phyloP scores from a whole-genome alignment of 2,329 filamentous ascomycete species.

The Endoconidiophora polonica region DNA sequence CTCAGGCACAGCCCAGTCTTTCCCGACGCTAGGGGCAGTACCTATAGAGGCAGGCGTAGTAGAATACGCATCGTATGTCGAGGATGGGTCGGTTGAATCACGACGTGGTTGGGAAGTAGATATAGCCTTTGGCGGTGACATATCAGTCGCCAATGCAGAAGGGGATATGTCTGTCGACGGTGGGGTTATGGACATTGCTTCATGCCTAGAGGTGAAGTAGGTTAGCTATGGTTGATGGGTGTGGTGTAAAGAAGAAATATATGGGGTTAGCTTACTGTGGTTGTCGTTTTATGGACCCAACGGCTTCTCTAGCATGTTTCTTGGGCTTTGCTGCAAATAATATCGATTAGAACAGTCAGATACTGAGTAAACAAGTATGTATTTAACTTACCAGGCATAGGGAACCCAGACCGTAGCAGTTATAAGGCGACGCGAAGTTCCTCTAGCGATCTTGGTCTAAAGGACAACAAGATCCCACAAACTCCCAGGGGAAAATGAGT shows the following conservation, averaged over 20 bases:
- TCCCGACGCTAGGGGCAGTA: slow-evolving; percentile 28
- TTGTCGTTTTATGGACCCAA: slow-evolving; percentile 24
- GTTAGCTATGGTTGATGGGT: not conserved
- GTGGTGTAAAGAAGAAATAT: not conserved
- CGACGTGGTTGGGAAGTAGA: no score
- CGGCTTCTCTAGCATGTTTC: slow-evolving; percentile 39
- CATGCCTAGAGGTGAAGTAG: slow-evolving; percentile 18
- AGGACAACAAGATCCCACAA: not conserved
- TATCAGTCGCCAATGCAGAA: not conserved
- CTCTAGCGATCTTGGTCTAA: no score
- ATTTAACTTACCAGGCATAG: slow-evolving; percentile 5
- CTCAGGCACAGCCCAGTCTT: slow-evolving; percentile 26
- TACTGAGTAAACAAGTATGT: not conserved
- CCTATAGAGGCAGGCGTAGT: slow-evolving; percentile 32
- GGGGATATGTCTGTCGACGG: slow-evolving; percentile 2
- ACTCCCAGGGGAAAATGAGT: no score
- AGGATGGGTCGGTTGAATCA: not conserved
- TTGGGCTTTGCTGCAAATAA: slow-evolving; percentile 30
- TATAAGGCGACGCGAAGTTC: no score
- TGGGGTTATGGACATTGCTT: slow-evolving; percentile 23
- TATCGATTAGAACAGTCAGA: not conserved
- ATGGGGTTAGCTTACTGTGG: not conserved
- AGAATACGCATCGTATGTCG: slow-evolving; percentile 25
- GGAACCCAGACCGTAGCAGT: slow-evolving; percentile 6
- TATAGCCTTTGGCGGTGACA: not conserved